These are phyloP conservation scores for Kitagawia praeruptora DNA, from an alignment of 129 eudicot species.

Conservation along the genomic window DNA sequence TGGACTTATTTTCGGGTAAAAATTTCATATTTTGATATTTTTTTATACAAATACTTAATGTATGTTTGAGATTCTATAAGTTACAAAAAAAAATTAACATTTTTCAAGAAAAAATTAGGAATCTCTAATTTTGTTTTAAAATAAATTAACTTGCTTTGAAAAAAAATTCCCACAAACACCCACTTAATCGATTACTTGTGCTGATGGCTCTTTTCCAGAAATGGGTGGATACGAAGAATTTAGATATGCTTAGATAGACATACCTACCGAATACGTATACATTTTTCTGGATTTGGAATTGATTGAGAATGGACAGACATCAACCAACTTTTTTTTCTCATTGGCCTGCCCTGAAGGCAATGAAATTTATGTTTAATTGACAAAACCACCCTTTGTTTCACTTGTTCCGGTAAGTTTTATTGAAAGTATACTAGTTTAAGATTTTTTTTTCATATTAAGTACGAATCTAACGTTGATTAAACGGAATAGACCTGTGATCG, in stretches of 20 bases:
- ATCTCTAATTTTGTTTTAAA: too few species aligned
- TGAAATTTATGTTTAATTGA: not conserved
- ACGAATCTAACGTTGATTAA: not conserved
- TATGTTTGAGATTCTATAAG: too few species aligned
- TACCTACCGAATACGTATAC: not conserved
- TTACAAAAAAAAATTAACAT: too few species aligned
- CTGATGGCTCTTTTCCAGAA: not conserved
- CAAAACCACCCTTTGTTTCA: not conserved
- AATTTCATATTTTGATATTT: too few species aligned
- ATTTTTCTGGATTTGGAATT: not conserved
- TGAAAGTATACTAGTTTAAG: not conserved
- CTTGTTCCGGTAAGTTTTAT: not conserved
- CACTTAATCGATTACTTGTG: not conserved
- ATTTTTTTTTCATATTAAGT: not conserved
- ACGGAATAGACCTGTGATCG: not conserved
- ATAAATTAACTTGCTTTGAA: too few species aligned
- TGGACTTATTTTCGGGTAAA: too few species aligned
- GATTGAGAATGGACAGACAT: constrained; percentile 1
- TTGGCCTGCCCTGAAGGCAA: not conserved
- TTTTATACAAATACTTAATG: too few species aligned
- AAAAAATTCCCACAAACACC: too few species aligned
- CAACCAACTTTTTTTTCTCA: not conserved
- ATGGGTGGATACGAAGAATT: constrained; percentile 10
- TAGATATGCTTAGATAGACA: constrained; percentile 8
- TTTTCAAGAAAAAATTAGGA: too few species aligned